Evolutionary conservation across 441 rosid species (phyloP), one percentile per base, ranked within the genome.

Genomic region (Corymbia calophylla): DNA sequence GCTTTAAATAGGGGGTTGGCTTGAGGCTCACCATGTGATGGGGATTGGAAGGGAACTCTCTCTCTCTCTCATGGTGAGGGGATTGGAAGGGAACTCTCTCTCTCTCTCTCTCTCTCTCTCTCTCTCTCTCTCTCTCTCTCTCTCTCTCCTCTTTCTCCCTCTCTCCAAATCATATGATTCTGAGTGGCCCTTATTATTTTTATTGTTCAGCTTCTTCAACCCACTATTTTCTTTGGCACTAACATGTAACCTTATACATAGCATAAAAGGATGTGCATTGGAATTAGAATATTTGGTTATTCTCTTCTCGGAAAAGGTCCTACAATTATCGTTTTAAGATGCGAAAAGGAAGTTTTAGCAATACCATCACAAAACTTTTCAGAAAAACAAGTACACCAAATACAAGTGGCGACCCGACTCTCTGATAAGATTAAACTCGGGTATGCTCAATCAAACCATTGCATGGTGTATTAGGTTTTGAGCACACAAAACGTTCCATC

Each of bases 231-330:
- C 92, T 92, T 77, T 87, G 58, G 90, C 84, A 87, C 88, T 54
- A 4, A 70, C 87, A 89, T 86, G 82, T 49, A 62, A 48, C 27
- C 56, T n/a, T 51, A 90, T 27, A 86, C 82, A 87, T 29, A 49
- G 56, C 70, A 68, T 13, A n/a, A 87, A 62, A 84, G 86, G 89
- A 90, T 87, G 89, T 70, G 89, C 84, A 85, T 88, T 27, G 8
- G 39, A 29, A 88, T 39, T 86, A 23, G 3, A 49, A 8, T n/a
- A 56, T 90, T 88, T 90, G 10, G 89, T 92, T 89, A 88, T 92
- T 92, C 89, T 88, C 44, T 87, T 68, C 49, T 56, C n/a, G 55
- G 25, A 39, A 88, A 84, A 39, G 35, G 54, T 82, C 82, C 89
- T 32, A 25, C 32, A 53, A 39, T 70, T 68, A 86, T 77, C n/a